phyloP scores from a whole-genome alignment of 164 flowering plant genomes.

The Kalanchoe fedtschenkoi region DNA sequence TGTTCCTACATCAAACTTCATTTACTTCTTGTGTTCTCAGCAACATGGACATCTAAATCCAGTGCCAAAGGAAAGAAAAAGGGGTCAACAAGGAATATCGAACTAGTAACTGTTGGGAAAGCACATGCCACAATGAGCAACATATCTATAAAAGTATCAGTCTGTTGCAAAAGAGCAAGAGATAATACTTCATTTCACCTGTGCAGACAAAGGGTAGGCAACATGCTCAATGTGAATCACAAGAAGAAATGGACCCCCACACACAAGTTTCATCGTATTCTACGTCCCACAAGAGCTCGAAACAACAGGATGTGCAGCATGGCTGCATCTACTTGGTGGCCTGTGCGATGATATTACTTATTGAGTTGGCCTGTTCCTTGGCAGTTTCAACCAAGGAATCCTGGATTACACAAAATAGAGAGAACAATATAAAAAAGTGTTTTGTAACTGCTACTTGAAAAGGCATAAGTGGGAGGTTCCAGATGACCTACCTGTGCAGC shows the following conservation, averaged over 20 bases:
- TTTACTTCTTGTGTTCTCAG: too few relatives aligned
- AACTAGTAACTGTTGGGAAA: too few relatives aligned
- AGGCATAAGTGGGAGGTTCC: background rate
- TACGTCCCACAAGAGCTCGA: background rate
- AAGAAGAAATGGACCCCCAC: background rate
- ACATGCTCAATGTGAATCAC: background rate
- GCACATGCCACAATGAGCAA: too few relatives aligned
- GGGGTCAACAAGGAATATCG: too few relatives aligned
- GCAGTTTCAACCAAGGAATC: constrained; percentile 70
- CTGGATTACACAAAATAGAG: background rate
- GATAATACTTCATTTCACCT: background rate
- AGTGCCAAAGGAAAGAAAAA: too few relatives aligned
- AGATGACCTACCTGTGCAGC: constrained; percentile 61
- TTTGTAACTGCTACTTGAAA: background rate
- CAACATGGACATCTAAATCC: too few relatives aligned
- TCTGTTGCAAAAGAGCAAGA: background rate
- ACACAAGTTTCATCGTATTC: background rate
- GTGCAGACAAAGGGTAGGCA: background rate
- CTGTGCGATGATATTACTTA: constrained; percentile 81
- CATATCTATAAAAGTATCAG: too few relatives aligned
- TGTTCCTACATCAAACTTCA: too few relatives aligned
- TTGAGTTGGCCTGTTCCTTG: constrained; percentile 75
- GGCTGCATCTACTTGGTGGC: constrained; percentile 52
- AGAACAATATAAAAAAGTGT: background rate
- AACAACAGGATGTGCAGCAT: background rate